These are phyloP conservation scores for Colletotrichum sublineola DNA, from an alignment of 2,329 filamentous ascomycete species.

Conservation along the genomic window DNA sequence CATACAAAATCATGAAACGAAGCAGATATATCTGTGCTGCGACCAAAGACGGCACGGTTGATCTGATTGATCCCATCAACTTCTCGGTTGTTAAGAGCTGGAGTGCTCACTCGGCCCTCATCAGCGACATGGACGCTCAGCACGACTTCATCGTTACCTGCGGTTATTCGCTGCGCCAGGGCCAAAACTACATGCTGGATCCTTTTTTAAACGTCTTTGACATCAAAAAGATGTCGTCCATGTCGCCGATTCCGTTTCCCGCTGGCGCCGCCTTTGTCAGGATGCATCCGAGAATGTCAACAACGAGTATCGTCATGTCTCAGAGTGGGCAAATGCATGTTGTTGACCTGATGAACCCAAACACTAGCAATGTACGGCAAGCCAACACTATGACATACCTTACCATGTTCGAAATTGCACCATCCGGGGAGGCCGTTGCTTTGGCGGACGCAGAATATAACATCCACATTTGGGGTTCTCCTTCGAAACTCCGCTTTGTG, in stretches of 20 bases:
- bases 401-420: conserved; percentile 85
- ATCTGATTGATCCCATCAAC: conserved; percentile 85
- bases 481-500: conserved; percentile 86
- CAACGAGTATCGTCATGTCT: conserved; percentile 93
- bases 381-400: conserved; percentile 80
- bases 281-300: conserved; percentile 96
- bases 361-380: conserved; percentile 87
- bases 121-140: conserved; percentile 98
- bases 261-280: conserved; percentile 93
- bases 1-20: conserved; percentile 93
- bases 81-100: conserved; percentile 87
- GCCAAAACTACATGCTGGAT: conserved; percentile 82
- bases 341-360: conserved; percentile 94
- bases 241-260: conserved; percentile 92
- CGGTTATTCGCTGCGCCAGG: conserved; percentile 87
- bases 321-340: conserved; percentile 95
- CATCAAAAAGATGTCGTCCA: conserved; percentile 87
- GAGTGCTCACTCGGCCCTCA: conserved; percentile 88
- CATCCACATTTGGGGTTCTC: conserved; percentile 90
- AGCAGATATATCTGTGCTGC: conserved; percentile 93
- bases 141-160: conserved; percentile 97
- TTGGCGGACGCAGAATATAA: conserved; percentile 83
- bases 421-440: conserved; percentile 87
- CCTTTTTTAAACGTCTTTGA: conserved; percentile 96
- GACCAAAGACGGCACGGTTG: conserved; percentile 83